phyloP scores from a whole-genome alignment of 306 rosid species.

The Quercus rubra region DNA sequence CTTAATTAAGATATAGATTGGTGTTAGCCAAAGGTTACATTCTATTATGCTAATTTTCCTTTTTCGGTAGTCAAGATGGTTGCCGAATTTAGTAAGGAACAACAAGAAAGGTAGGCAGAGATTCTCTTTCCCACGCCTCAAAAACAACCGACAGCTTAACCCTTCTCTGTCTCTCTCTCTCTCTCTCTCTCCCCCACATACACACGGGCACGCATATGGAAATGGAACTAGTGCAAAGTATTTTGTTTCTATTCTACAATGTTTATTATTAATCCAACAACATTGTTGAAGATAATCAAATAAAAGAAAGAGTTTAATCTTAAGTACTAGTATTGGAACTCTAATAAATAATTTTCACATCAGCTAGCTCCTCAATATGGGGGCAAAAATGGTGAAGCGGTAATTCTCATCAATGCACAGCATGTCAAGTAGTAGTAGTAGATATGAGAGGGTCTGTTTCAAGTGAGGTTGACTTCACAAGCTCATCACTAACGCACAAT shows the following conservation, averaged over 20 bases:
- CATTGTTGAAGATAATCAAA: background rate
- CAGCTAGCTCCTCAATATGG: background rate
- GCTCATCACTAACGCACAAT: conserved; percentile 28
- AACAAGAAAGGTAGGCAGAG: conserved; percentile 35
- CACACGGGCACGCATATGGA: background rate
- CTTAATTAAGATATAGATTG: background rate
- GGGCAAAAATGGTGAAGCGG: conserved; percentile 10
- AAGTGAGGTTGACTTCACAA: conserved; percentile 24
- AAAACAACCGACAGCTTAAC: conserved; percentile 47
- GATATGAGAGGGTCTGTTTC: conserved; percentile 68
- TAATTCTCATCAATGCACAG: conserved; percentile 9
- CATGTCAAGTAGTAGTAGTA: conserved; percentile 2
- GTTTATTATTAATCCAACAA: conserved; percentile 27
- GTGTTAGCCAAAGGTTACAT: conserved; percentile 15
- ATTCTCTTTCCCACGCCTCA: conserved; percentile 34
- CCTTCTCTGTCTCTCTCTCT: conserved; percentile 17
- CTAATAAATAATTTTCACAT: conserved; percentile 24
- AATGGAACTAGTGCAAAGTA: conserved; percentile 17
- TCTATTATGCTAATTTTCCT: conserved; percentile 30
- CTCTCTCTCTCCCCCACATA: background rate
- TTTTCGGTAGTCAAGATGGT: conserved; percentile 37
- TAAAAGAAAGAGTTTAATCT: background rate
- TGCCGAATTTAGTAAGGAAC: conserved; percentile 51
- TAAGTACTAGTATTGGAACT: background rate
- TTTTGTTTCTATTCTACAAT: conserved; percentile 17